Conservation (phyloP, 2,329 filamentous ascomycete genomes). For the Colletotrichum horii region DNA sequence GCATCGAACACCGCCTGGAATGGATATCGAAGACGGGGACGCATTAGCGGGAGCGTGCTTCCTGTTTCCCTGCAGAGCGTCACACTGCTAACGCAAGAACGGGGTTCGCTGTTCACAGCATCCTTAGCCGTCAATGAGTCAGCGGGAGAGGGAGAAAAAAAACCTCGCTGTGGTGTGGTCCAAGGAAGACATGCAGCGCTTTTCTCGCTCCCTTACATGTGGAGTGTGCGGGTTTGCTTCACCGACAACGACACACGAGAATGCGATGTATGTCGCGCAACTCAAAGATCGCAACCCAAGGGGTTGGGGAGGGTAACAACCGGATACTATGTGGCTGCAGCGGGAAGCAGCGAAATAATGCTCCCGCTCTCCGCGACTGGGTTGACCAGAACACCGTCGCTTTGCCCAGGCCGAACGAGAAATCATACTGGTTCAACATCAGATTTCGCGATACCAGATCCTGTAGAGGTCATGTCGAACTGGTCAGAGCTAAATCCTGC, state of each 20-base stretch:
- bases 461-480: neutral
- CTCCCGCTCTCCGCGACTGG: neutral
- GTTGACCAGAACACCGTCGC: neutral
- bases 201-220: constrained; percentile 7
- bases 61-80: constrained; percentile 20
- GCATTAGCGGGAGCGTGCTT: constrained; percentile 21
- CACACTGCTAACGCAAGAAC: constrained; percentile 14
- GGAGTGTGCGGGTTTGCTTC: constrained; percentile 5
- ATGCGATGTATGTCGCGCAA: constrained; percentile 5
- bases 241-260: constrained; percentile 10
- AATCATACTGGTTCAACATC: neutral
- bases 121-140: constrained; percentile 13
- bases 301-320: neutral
- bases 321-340: neutral
- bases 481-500: neutral
- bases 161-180: neutral
- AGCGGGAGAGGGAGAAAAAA: neutral
- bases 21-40: constrained; percentile 14
- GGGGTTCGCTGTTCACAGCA: constrained; percentile 12
- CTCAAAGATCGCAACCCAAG: neutral
- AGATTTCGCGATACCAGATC: neutral
- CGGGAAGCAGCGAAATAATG: neutral
- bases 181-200: constrained; percentile 1
- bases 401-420: neutral
- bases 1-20: constrained; percentile 20